Evolutionary conservation across 108 stramenopile genomes (phyloP).

Genomic region (Schizochytrium sp.): DNA sequence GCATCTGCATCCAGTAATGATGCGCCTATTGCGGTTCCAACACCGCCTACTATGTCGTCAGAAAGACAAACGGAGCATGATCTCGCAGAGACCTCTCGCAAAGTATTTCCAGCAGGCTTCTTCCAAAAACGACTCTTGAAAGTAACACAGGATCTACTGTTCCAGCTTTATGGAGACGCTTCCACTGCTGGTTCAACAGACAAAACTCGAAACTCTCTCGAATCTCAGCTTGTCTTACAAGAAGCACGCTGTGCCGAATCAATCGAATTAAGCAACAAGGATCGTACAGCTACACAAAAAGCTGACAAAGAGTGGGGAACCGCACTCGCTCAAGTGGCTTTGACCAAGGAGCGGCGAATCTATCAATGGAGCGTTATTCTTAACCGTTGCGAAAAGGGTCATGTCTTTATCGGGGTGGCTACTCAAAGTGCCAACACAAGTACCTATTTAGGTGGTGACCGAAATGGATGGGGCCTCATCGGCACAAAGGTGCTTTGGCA

Average conservation of each 20-base stretch:
- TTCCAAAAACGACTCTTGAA: background rate
- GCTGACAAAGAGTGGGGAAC: conserved; percentile 56
- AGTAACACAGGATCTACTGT: background rate
- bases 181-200: background rate
- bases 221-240: background rate
- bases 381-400: conserved; percentile 68
- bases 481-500: conserved; percentile 70
- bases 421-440: conserved; percentile 66
- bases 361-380: conserved; percentile 22
- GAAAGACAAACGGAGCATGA: no score
- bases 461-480: conserved; percentile 71
- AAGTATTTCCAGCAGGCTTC: background rate
- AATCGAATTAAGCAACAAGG: conserved; percentile 1
- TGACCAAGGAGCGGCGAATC: background rate
- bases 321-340: background rate
- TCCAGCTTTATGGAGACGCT: background rate
- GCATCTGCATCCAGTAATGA: background rate
- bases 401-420: conserved; percentile 74
- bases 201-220: background rate
- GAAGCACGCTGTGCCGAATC: conserved; percentile 56
- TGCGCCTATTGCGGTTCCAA: no score
- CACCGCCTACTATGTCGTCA: no score
- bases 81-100: no score
- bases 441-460: conserved; percentile 74
- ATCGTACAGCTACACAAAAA: conserved; percentile 49